Percentiles rank a stretch among this genome's conserved stretches.
phyloP scores from a whole-genome alignment of 2,329 filamentous ascomycete species.

The Pestalotiopsis sp. region DNA sequence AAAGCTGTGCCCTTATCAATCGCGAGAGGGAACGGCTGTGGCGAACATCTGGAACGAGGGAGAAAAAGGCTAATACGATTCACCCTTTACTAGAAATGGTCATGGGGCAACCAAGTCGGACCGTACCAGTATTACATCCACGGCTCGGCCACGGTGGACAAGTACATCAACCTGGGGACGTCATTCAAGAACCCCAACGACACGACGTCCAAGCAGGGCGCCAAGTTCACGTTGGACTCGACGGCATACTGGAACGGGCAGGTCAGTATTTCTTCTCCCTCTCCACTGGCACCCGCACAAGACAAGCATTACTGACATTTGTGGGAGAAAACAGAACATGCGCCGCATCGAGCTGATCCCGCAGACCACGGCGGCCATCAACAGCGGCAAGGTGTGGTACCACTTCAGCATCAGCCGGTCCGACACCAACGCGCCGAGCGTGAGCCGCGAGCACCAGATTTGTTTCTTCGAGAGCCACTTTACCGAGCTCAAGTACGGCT shows the following conservation, averaged over 20 bases:
- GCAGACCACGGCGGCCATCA: constrained; percentile 67
- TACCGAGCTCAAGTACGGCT: constrained; percentile 74
- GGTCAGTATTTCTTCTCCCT: too few relatives aligned
- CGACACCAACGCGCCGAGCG: constrained; percentile 61
- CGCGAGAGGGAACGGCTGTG: too few relatives aligned
- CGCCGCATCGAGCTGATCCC: constrained; percentile 75
- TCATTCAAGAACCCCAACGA: constrained; percentile 69
- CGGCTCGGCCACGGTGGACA: constrained; percentile 53
- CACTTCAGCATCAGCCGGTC: constrained; percentile 70
- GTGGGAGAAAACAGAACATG: constrained; percentile 49
- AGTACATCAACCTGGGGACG: constrained; percentile 64
- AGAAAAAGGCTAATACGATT: neutral
- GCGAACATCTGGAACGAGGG: too few relatives aligned
- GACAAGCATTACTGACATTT: too few relatives aligned
- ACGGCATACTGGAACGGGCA: constrained; percentile 74
- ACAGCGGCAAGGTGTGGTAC: constrained; percentile 69
- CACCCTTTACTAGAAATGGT: constrained; percentile 45
- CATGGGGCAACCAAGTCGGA: constrained; percentile 62
- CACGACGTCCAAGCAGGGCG: constrained; percentile 63
- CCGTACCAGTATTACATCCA: constrained; percentile 79
- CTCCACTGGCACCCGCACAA: too few relatives aligned
- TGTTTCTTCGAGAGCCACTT: constrained; percentile 71
- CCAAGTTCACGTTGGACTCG: constrained; percentile 66
- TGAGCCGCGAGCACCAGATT: constrained; percentile 69
- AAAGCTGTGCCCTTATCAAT: too few relatives aligned